phyloP scores from a whole-genome alignment of 2,329 filamentous ascomycete species.

The Ophiocordyceps camponoti-rufipedis region DNA sequence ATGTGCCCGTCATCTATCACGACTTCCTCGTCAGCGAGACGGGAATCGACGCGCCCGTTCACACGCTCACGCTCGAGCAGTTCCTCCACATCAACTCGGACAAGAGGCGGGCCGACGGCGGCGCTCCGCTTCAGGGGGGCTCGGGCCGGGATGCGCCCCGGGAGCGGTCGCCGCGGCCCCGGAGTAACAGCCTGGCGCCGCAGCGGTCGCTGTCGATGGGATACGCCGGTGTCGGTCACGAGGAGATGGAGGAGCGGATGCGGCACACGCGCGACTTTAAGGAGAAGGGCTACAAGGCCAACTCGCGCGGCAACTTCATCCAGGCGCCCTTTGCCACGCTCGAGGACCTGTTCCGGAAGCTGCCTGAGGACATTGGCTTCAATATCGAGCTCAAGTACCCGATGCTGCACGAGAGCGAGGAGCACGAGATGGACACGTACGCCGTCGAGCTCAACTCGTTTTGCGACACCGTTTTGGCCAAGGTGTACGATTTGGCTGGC shows the following conservation, averaged over 20 bases:
- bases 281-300: conserved; percentile 86
- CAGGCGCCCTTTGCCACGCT: conserved; percentile 91
- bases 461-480: conserved; percentile 77
- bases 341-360: conserved; percentile 75
- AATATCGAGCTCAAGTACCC: conserved; percentile 99
- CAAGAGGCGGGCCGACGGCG: conserved; percentile 12
- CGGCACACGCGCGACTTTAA: conserved; percentile 95
- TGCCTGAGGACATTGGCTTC: conserved; percentile 75
- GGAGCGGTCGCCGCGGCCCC: conserved; percentile 1
- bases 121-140: not conserved
- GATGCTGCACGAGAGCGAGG: conserved; percentile 89
- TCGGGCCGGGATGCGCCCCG: not conserved
- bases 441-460: conserved; percentile 93
- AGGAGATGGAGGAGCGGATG: conserved; percentile 59
- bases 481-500: conserved; percentile 72
- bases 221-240: conserved; percentile 21
- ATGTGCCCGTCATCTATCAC: conserved; percentile 95
- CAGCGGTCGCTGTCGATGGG: conserved; percentile 39
- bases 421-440: conserved; percentile 93
- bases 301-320: conserved; percentile 84
- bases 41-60: conserved; percentile 89
- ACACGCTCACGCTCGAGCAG: conserved; percentile 86
- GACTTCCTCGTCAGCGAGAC: conserved; percentile 97
- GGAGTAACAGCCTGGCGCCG: conserved; percentile 21
- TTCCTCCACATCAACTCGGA: conserved; percentile 71